phyloP scores from a whole-genome alignment of 2,329 filamentous ascomycete species.

The Aspergillus calidoustus region DNA sequence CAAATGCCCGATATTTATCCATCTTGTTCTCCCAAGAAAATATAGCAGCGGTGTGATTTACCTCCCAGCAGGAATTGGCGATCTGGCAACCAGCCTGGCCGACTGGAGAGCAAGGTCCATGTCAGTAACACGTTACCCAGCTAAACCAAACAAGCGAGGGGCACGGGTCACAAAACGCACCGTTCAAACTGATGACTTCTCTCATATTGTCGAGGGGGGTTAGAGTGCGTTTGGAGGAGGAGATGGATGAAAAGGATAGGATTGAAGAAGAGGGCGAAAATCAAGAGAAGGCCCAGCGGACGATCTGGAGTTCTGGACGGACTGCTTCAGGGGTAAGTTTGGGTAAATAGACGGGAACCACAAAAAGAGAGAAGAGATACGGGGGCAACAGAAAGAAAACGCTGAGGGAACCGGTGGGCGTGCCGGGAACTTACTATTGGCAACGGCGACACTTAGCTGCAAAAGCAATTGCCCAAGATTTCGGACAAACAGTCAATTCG shows the following conservation, averaged over 20 bases:
- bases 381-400: conserved; percentile 18
- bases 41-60: conserved; percentile 58
- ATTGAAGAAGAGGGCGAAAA: conserved; percentile 31
- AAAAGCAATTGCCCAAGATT: conserved; percentile 21
- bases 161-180: conserved; percentile 59
- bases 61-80: conserved; percentile 99
- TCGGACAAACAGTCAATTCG: conserved; percentile 37
- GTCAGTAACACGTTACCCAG: conserved; percentile 34
- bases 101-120: conserved; percentile 62
- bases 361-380: conserved; percentile 24
- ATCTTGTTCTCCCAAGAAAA: conserved; percentile 1
- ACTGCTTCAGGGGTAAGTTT: conserved; percentile 33
- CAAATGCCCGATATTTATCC: not conserved
- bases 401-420: conserved; percentile 23
- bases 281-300: conserved; percentile 34
- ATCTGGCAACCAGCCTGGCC: conserved; percentile 99
- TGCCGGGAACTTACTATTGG: conserved; percentile 21
- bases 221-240: conserved; percentile 20
- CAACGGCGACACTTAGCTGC: conserved; percentile 15
- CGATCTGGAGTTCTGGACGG: conserved; percentile 33
- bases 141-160: conserved; percentile 17
- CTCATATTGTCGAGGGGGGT: conserved; percentile 72
- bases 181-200: conserved; percentile 99
- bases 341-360: conserved; percentile 25
- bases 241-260: conserved; percentile 24